These are phyloP conservation scores for Teratosphaeria nubilosa DNA, from an alignment of 2,329 filamentous ascomycete species.

Conservation along the genomic window DNA sequence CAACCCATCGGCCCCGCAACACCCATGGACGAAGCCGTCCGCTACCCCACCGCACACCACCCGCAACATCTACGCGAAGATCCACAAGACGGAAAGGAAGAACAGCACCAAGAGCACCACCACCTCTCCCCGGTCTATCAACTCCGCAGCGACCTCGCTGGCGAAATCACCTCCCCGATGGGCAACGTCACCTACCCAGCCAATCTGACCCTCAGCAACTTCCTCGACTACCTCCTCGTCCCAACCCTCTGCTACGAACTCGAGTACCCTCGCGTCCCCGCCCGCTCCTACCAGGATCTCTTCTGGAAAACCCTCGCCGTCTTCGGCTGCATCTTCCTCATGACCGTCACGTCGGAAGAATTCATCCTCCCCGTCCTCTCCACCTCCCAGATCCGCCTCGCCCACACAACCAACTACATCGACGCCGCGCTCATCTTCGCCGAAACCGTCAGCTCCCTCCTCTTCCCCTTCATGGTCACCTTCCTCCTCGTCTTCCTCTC, in stretches of 20 bases:
- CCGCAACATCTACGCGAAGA: neutral
- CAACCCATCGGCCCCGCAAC: conserved; percentile 40
- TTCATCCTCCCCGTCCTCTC: conserved; percentile 86
- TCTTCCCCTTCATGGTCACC: conserved; percentile 96
- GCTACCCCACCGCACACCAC: conserved; percentile 41
- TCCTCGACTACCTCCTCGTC: conserved; percentile 76
- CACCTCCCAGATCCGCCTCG: conserved; percentile 53
- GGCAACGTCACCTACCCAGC: conserved; percentile 82
- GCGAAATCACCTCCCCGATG: conserved; percentile 81
- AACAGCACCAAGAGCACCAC: conserved; percentile 30
- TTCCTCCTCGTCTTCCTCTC: conserved; percentile 94
- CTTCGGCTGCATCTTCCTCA: conserved; percentile 91
- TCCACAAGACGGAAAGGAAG: conserved; percentile 2
- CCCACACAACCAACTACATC: conserved; percentile 36
- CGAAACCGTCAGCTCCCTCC: conserved; percentile 80
- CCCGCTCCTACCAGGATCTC: conserved; percentile 70
- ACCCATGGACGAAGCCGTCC: conserved; percentile 50
- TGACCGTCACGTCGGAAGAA: conserved; percentile 85
- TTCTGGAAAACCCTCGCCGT: conserved; percentile 78
- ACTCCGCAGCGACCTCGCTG: conserved; percentile 76
- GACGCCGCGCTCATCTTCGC: conserved; percentile 72
- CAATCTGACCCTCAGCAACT: conserved; percentile 78
- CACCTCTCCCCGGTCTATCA: conserved; percentile 42
- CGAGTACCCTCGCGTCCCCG: conserved; percentile 74
- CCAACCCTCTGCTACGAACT: conserved; percentile 96